A percentile compares a stretch with the other conserved stretches of the same genome.
These are phyloP conservation scores for Pseudocercospora cruenta DNA, from an alignment of 2,329 filamentous ascomycete species.

Conservation along the genomic window DNA sequence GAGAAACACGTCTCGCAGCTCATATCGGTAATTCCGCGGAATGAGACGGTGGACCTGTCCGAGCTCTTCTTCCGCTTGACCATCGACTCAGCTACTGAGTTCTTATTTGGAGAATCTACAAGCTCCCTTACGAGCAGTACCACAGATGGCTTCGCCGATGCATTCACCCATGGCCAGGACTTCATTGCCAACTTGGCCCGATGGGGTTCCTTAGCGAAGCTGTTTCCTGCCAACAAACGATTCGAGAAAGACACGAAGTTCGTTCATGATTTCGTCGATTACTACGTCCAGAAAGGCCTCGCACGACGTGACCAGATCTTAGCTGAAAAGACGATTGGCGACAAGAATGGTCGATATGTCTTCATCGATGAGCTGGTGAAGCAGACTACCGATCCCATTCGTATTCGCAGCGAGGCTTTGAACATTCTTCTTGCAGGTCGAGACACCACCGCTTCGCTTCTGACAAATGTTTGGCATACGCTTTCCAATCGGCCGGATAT, in stretches of 20 bases:
- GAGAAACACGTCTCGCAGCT: conserved; percentile 63
- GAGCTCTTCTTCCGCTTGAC: conserved; percentile 68
- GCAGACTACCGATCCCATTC: conserved; percentile 52
- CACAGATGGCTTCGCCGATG: conserved; percentile 37
- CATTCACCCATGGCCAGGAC: conserved; percentile 39
- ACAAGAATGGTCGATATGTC: conserved; percentile 46
- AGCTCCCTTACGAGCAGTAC: conserved; percentile 33
- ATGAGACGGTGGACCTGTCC: conserved; percentile 62
- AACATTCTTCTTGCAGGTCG: conserved; percentile 58
- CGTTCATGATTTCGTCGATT: conserved; percentile 53
- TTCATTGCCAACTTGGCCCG: conserved; percentile 32
- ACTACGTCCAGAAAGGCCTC: conserved; percentile 53
- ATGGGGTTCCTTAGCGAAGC: conserved; percentile 29
- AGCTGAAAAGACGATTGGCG: conserved; percentile 37
- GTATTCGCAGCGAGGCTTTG: conserved; percentile 54
- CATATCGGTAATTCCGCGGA: conserved; percentile 60
- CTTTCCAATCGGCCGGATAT: conserved; percentile 38
- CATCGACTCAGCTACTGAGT: conserved; percentile 68
- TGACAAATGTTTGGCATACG: conserved; percentile 51
- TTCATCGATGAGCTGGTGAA: conserved; percentile 55
- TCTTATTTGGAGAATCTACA: conserved; percentile 63
- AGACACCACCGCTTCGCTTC: conserved; percentile 58
- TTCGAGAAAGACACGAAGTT: conserved; percentile 46
- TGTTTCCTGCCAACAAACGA: conserved; percentile 37
- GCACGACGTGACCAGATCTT: conserved; percentile 35